Conservation (phyloP, 139 green algal genomes). For the Zygnema circumcarinatum region DNA sequence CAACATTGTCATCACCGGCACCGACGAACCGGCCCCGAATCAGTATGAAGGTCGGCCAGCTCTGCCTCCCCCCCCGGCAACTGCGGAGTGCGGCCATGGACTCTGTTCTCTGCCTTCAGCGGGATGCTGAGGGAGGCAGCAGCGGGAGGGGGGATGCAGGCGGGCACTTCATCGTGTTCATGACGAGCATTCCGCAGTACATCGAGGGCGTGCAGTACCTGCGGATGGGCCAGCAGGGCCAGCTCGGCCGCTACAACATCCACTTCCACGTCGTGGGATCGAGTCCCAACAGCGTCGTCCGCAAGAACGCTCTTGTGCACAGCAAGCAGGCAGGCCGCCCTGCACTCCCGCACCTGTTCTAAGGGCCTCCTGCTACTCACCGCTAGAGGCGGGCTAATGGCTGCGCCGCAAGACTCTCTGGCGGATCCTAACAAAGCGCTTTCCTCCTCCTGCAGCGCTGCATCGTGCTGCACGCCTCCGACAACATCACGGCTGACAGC, state of each 20-base stretch:
- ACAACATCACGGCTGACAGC: constrained; percentile 53
- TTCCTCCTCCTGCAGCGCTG: constrained; percentile 35
- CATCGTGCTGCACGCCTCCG: constrained; percentile 52
- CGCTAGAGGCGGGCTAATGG: not conserved
- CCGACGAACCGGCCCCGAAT: constrained; percentile 20
- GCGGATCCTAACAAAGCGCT: not conserved
- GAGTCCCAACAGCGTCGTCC: not conserved
- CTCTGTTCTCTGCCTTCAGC: not conserved
- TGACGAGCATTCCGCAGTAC: constrained; percentile 19
- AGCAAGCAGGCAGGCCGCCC: constrained; percentile 32
- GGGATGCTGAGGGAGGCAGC: not conserved
- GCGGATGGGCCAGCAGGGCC: constrained; percentile 51
- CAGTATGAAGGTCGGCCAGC: constrained; percentile 23
- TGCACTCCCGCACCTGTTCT: not conserved
- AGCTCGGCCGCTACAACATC: constrained; percentile 44
- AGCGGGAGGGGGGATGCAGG: not conserved
- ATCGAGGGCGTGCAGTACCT: constrained; percentile 47
- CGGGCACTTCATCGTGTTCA: constrained; percentile 55
- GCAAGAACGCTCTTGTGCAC: constrained; percentile 37
- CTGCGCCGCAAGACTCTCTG: not conserved
- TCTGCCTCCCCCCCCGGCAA: not conserved
- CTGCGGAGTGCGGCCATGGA: not conserved
- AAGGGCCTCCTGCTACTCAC: constrained; percentile 3
- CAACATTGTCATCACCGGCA: constrained; percentile 26
- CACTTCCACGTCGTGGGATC: constrained; percentile 67